Base-by-base conservation (phyloP, 1,284 basidiomycete species). In the Fomitopsis betulina region DNA sequence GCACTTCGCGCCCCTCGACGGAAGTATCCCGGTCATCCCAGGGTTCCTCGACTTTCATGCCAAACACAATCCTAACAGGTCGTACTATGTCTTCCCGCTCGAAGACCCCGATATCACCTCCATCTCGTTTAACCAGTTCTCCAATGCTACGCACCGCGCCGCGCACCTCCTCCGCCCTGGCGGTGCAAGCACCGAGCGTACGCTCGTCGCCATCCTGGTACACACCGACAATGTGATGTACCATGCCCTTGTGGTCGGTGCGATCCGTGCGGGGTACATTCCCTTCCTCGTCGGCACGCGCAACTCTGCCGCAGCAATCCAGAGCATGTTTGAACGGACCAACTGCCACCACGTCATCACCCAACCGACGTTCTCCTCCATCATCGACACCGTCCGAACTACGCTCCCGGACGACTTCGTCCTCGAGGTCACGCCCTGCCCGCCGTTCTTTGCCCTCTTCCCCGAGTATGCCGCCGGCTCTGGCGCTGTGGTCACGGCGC, bases 41-140 rank as follows among this genome's bases (percentile, higher is more conserved):
- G 62, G 63, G 64, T 66, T 52, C 63, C 39, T 64, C 5, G 72
- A 75, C 58, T 75, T 73, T 62, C 69, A 76, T 60, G 64, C 60
- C 40, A 55, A 71, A 43, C 63, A 73, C 60, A 74, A 75, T 54
- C 63, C 71, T 2, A 57, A 63, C 8, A 62, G 62, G n/a, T 63
- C 73, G 0, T 59, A 58, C 55, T 62, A 40, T 5, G 19, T 58
- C n/a, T 57, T 62, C 13, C 56, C 60, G n/a, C 8, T 5, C 3
- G 4, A 3, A 5, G 13, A 27, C n/a, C 42, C 56, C 0, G 55
- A 58, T 15, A 13, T 56, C 32, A 33, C 21, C 9, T 38, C 43
- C 9, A 60, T 68, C 17, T 54, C 64, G 2, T 64, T 58, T 42
- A 25, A 43, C 5, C 60, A 70, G 54, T 66, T 63, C 40, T 59